Evolutionary conservation across 2,329 filamentous ascomycete species (phyloP), one percentile per base, ranked within the genome.

Genomic region (Gnomoniopsis sp.): DNA sequence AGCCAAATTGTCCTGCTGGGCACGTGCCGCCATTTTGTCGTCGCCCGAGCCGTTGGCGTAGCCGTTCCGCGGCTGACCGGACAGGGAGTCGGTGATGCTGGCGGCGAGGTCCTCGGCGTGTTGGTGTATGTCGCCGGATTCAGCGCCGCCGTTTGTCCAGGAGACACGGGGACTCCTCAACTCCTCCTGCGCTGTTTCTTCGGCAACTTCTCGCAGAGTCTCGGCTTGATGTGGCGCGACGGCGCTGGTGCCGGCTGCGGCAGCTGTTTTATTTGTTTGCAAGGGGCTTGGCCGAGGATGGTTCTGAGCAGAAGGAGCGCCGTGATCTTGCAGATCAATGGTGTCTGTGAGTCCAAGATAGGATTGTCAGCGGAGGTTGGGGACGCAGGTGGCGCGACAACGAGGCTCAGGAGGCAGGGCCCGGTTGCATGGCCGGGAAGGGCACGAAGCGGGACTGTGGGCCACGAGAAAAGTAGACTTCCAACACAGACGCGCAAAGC

Each of bases 301-400:
- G 71, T 93, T 89, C 77, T 96, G 84, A 43, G 93, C 91, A 49
- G 93, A 95, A 36, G 92, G 91, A 60, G 88, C 81, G 69, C 88
- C 79, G 70, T 87, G 89, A 75, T 91, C 86, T 82, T 98, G 95
- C 54, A 98, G 86, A 77, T 98, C 95, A 76, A 97, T 89, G 63
- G 93, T 96, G 79, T 98, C 93, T 96, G 75, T 61, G 59, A 33
- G 46, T 46, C 22, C 17, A 61, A 61, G 61, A 63, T 58, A 55
- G 58, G 60, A 65, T 54, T 57, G 66, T 72, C 63, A 74, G 70
- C 65, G 64, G 38, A 26, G n/a, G 48, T 57, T 30, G 33, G 43
- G 46, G 44, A 38, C 17, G 19, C 15, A 33, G 23, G 56, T 10
- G 22, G 47, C 49, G 54, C 26, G 6, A 19, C 17, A 19, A 38